Percentiles rank a stretch among this genome's conserved stretches.
Evolutionary conservation across 179 eudicot genomes (phyloP).

Genomic region (Silene coronaria): DNA sequence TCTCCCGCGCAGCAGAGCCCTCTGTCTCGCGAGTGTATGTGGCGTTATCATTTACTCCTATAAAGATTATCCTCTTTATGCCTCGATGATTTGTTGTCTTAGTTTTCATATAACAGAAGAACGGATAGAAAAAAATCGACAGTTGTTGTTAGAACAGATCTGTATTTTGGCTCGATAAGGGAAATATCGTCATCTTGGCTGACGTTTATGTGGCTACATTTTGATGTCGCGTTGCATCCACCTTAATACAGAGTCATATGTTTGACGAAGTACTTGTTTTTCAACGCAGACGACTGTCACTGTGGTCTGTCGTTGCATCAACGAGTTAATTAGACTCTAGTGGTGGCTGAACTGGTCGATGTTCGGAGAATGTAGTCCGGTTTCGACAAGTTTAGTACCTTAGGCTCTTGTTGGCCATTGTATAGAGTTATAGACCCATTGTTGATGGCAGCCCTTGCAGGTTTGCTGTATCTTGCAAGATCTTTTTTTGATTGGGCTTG

Average conservation of each 20-base stretch:
- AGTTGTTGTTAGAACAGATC: too few species aligned
- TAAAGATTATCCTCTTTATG: neutral
- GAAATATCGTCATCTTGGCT: neutral
- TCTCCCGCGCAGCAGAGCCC: too few species aligned
- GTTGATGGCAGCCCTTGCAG: too few species aligned
- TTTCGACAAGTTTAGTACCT: too few species aligned
- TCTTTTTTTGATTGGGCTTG: too few species aligned
- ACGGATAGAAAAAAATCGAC: neutral
- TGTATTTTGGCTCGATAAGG: neutral
- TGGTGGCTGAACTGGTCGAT: neutral
- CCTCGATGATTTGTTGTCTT: slow-evolving; percentile 13
- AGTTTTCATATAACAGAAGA: neutral
- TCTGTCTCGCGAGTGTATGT: neutral
- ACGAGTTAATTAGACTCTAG: neutral
- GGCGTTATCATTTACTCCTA: neutral
- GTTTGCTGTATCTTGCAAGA: too few species aligned
- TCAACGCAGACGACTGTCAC: neutral
- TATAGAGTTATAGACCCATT: too few species aligned
- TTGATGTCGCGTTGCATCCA: neutral
- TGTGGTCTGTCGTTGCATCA: neutral
- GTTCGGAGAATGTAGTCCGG: neutral
- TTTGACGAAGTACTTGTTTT: neutral
- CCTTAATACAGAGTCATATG: too few species aligned
- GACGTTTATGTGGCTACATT: neutral
- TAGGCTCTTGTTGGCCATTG: too few species aligned